These are phyloP conservation scores for Apostasia ramifera DNA, from an alignment of 106 monocot genomes.

Conservation along the genomic window DNA sequence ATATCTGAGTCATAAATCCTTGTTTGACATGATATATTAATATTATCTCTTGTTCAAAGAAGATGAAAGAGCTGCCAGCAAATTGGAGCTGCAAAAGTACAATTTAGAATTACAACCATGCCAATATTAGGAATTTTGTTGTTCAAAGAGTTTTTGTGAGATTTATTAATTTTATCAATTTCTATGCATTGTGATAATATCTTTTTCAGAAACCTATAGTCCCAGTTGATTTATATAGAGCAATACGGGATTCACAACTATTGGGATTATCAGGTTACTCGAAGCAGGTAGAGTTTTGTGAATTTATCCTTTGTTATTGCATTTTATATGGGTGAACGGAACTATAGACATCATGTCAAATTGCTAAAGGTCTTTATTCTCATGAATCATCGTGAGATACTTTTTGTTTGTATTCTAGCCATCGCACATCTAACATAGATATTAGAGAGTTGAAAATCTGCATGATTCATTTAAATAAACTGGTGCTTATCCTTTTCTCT, in stretches of 20 bases:
- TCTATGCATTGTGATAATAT: background rate
- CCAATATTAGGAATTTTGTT: background rate
- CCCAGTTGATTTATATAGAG: constrained; percentile 68
- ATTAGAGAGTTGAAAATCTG: background rate
- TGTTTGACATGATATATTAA: background rate
- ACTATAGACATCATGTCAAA: background rate
- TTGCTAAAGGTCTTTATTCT: too few relatives aligned
- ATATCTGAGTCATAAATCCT: background rate
- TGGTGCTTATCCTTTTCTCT: constrained; percentile 4
- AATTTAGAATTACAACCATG: too few relatives aligned
- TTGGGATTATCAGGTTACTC: constrained; percentile 90
- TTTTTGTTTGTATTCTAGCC: background rate
- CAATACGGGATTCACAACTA: constrained; percentile 69
- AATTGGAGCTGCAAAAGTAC: too few relatives aligned
- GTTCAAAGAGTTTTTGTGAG: background rate
- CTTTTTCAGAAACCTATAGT: constrained; percentile 75
- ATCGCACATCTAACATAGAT: background rate
- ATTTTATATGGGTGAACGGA: background rate
- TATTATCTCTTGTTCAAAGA: background rate
- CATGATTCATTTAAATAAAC: background rate
- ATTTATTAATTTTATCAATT: background rate
- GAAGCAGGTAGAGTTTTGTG: constrained; percentile 40
- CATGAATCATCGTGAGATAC: too few relatives aligned
- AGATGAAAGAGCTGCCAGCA: background rate
- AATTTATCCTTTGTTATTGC: background rate